Base-by-base conservation (phyloP, 2,329 filamentous ascomycete genomes). In the Xylaria sp. region DNA sequence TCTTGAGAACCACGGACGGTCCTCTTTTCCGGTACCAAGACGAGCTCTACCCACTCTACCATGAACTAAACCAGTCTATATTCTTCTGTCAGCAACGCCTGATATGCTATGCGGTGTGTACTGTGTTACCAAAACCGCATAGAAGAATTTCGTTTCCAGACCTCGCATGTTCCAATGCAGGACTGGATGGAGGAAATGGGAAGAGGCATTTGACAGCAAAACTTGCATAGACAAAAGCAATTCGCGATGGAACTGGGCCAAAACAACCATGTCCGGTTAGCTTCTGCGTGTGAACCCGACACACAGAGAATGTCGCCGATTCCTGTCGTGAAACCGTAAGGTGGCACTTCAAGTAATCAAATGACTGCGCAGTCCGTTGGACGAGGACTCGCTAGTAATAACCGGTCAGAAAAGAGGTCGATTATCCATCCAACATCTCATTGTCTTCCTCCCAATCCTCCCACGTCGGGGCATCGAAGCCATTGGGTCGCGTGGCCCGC, bases 401-500 rank as follows among this genome's bases (percentile, higher is more conserved):
- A 53, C 62, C 50, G 54, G 55, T 60, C 50, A 60, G 44, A 30
- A 16, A 55, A 54, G 10, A 42, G 10, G 18, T 51, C 42, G 53
- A 11, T 52, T 65, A 58, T 18, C 13, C 52, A 19, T 61, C 60
- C 53, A 64, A 66, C 61, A 66, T 66, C 62, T 59, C 65, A 56
- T 77, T 74, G 57, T 72, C 70, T 52, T 75, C 73, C 13, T 80
- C 79, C 64, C 78, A 80, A 30, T 80, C 78, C 57, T 84, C 78
- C 72, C 85, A 87, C 46, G 76, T 77, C 13, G 83, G 80, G 65
- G 78, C 76, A 30, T 87, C 85, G 58, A 81, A 79, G 9, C 83
- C 84, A 55, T 83, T 83, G 18, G 76, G 78, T 51, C 75, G 72
- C 48, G 76, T 76, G 2, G 76, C 72, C 57, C 76, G 67, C 67